phyloP scores from a whole-genome alignment of 2,329 filamentous ascomycete species.

The Sporothrix luriei region DNA sequence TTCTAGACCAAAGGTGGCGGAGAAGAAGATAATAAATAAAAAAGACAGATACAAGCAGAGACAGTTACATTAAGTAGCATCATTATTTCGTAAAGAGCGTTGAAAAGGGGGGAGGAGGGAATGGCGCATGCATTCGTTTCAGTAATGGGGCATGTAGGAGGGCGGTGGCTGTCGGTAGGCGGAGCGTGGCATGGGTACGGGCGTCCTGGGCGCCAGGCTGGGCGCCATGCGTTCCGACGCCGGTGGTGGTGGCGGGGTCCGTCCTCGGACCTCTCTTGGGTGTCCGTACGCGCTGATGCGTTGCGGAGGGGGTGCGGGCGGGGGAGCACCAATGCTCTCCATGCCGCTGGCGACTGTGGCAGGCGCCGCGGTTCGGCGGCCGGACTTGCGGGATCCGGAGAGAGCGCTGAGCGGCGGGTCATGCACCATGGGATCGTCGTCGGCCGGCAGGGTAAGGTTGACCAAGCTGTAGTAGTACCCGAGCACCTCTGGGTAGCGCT shows the following conservation, averaged over 20 bases:
- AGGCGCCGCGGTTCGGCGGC: constrained; percentile 47
- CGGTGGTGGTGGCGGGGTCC: constrained; percentile 35
- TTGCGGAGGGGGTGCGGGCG: constrained; percentile 7
- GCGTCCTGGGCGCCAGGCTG: constrained; percentile 32
- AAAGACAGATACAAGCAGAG: not conserved
- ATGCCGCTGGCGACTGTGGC: constrained; percentile 34
- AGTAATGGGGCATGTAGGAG: constrained; percentile 32
- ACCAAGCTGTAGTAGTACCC: constrained; percentile 78
- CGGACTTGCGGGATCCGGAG: constrained; percentile 52
- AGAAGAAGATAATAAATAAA: not conserved
- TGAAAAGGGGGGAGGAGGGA: not conserved
- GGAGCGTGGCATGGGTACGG: constrained; percentile 26
- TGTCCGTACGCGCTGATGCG: constrained; percentile 28
- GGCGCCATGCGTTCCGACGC: constrained; percentile 29
- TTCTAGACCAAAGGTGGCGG: constrained; percentile 11
- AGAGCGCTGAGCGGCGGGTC: constrained; percentile 62
- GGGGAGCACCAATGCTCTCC: constrained; percentile 27
- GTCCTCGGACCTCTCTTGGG: constrained; percentile 30
- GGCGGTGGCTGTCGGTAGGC: constrained; percentile 33
- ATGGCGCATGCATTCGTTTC: not conserved
- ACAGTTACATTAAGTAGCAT: not conserved
- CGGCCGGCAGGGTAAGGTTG: constrained; percentile 64
- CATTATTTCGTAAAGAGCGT: constrained; percentile 9
- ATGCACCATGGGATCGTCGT: constrained; percentile 62
- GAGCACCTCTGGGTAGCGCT: constrained; percentile 77